Evolutionary conservation across 2,329 filamentous ascomycete genomes (phyloP), one percentile per base, ranked within the genome.

Genomic region (Verticillium dahliae): DNA sequence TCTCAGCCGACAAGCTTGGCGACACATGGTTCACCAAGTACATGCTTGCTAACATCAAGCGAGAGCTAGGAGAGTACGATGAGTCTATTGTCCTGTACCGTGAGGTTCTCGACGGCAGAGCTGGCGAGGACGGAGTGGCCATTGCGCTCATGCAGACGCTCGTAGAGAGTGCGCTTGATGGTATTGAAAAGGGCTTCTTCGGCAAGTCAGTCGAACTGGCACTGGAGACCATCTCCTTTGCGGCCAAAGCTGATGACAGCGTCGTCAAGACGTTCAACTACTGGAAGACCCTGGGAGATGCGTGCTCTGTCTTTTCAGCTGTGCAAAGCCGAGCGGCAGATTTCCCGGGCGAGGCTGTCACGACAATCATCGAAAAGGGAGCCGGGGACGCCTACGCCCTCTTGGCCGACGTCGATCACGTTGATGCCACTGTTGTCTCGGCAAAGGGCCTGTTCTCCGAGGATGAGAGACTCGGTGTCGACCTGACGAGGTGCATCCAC

Each of bases 21-120:
- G 90, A 96, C 67, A 90, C 85, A 10, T 99, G 95, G 95, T 99
- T 97, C 72, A 93, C 93, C 7, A 91, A 91, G 71, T 97, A 97
- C 74, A 96, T 99, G 89, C 85, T 98, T 63, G 93, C 92, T 50
- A 98, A 99, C 69, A 91, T 99, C 60, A 92, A 92, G 73, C 87
- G 93, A 60, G 94, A 98, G 71, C 81, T 98, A 57, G 92, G 92
- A n/a, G 89, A 96, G 52, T 96, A 89, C 68, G 90, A 97, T 63
- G 87, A 90, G 60, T 91, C 95, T 0, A 90, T 96, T 62, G 73
- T 78, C 33, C 85, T 92, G 6, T 97, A 98, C 69, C 83, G 86
- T 67, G 78, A 83, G 11, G 92, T 98, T 7, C 81, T 96, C 57
- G 75, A 80, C 27, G 80, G 82, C 11, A 87, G 88, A 18, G 85